Base-by-base conservation (phyloP, 202 grass and related monocot species). In the Dendrocalamus latiflorus region DNA sequence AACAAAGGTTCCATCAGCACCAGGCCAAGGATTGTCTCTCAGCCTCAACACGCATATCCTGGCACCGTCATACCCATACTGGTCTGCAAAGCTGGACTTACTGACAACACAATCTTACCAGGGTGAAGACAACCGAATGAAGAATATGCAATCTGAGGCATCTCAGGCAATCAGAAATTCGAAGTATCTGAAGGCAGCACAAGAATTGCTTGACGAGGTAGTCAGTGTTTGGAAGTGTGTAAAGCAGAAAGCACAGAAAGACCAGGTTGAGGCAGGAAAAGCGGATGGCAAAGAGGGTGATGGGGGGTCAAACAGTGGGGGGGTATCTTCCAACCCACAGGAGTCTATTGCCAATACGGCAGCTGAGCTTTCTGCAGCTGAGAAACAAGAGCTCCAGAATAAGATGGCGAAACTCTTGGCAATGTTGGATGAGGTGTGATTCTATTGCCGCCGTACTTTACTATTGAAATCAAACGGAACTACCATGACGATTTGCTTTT, bases 371-470 rank as follows among this genome's bases (percentile, higher is more conserved):
- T 89, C 91, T 16, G 72, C 81, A 3, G 91, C 89, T 73, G 96
- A 96, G 81, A 99, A 91, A 74, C 93, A 99, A 81, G 96, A 99
- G 72, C 88, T 96, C 81, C 96, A 96, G 74, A 94, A 94, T 84
- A 99, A 96, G 81, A 76, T 96, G 89, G 83, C 87, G 4, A 94
- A 96, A 76, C 89, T 99, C 33, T 81, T 99, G 61, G 78, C 83
- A 6, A 99, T 99, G 96, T 77, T 96, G 61, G 91, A 94, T 92
- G 93, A 99, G 96, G 30, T 38, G 74, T 43, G 50, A 65, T 9
- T 94, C 62, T 56, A 55, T 26, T 59, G 9, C 59, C 45, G 17
- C 69, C 69, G 41, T 56, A 65, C 33, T 56, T 71, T 85, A 54
- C 45, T 47, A 5, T 54, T 54, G 45, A 81, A 67, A 81, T 30